Conservation (phyloP, 2,329 filamentous ascomycete genomes). For the Trichoderma simmonsii region DNA sequence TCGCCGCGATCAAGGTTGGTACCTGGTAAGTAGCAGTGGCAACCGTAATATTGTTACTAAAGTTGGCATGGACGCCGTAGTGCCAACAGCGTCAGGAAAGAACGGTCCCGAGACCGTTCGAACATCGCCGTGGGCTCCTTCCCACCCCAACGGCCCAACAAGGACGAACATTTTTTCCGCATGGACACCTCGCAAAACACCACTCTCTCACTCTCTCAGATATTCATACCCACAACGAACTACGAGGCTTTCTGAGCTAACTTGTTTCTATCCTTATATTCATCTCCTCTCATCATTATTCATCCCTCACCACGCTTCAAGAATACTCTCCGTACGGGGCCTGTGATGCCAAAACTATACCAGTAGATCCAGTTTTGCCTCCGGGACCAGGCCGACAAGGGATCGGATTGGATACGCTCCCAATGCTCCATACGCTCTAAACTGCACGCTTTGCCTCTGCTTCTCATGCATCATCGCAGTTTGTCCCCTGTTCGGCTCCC, state of each 20-base stretch:
- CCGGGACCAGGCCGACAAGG: not conserved
- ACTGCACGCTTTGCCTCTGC: not conserved
- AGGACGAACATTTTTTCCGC: not conserved
- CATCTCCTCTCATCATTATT: not conserved
- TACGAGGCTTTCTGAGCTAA: not conserved
- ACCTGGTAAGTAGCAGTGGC: not conserved
- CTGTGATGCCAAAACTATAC: not conserved
- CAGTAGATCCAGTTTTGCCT: not conserved
- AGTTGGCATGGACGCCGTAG: not conserved
- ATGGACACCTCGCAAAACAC: not conserved
- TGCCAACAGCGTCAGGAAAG: slow-evolving; percentile 2
- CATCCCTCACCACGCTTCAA: not conserved
- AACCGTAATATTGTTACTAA: slow-evolving; percentile 1
- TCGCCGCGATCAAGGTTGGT: not conserved
- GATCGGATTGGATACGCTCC: not conserved
- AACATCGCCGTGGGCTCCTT: not conserved
- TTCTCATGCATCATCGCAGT: not conserved
- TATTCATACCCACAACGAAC: not conserved
- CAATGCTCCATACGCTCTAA: not conserved
- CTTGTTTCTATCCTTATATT: not conserved
- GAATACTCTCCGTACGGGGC: not conserved
- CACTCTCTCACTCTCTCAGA: not conserved
- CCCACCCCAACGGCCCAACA: not conserved
- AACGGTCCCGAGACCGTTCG: not conserved
- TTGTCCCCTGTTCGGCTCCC: not conserved